Percentiles rank a stretch among this genome's conserved stretches.
phyloP scores from a whole-genome alignment of 176 grass and related monocot species.

The Dactylis glomerata region DNA sequence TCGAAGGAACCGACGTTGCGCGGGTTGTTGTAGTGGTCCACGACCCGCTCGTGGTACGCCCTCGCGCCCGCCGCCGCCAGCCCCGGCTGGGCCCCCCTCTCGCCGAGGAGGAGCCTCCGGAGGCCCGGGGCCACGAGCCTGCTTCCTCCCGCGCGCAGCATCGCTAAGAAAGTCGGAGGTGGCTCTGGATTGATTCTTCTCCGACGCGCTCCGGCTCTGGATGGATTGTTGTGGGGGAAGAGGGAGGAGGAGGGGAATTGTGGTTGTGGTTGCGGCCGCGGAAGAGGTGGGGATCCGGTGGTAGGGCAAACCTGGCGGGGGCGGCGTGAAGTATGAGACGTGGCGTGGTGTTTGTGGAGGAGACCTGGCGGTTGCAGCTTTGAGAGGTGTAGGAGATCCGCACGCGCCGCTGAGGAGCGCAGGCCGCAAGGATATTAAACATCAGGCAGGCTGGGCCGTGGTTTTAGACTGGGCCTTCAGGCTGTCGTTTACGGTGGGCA shows the following conservation, averaged over 20 bases:
- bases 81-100: neutral
- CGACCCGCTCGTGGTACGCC: constrained; percentile 93
- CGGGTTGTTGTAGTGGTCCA: constrained; percentile 98
- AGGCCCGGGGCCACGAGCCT: constrained; percentile 36
- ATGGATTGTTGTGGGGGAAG: neutral
- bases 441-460: neutral
- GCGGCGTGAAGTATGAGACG: neutral
- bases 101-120: constrained; percentile 32
- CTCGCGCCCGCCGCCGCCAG: constrained; percentile 24
- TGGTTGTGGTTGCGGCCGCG: constrained; percentile 31
- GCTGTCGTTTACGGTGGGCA: no score
- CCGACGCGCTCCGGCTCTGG: neutral
- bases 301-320: neutral
- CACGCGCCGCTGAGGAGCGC: neutral
- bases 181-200: constrained; percentile 41
- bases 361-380: neutral
- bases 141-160: constrained; percentile 54
- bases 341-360: neutral
- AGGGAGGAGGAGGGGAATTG: neutral
- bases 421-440: neutral
- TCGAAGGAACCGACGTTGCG: constrained; percentile 93
- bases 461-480: neutral
- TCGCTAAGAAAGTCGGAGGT: constrained; percentile 33
- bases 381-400: neutral
- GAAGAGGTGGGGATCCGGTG: constrained; percentile 21